phyloP scores from a whole-genome alignment of 352 stramenopile genomes.

The Phytophthora aleatoria region DNA sequence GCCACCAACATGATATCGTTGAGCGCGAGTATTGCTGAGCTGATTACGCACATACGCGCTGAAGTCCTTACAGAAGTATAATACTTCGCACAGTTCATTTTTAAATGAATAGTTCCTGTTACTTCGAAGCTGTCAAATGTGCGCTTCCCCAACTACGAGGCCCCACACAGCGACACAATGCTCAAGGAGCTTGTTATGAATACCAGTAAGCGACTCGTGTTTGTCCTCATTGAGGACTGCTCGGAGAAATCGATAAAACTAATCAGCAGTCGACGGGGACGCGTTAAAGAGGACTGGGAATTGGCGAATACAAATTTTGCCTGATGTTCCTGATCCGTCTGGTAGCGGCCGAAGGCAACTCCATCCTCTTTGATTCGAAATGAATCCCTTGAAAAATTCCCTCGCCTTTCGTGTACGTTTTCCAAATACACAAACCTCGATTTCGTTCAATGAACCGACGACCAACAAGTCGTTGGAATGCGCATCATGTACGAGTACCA shows the following conservation, averaged over 20 bases:
- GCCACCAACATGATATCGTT: no score
- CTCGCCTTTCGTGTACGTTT: slow-evolving; percentile 11
- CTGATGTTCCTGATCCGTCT: neutral
- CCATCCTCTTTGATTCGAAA: neutral
- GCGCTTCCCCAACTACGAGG: no score
- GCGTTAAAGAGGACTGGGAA: neutral
- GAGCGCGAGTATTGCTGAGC: no score
- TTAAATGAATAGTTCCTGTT: no score
- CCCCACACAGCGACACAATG: no score
- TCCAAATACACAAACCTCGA: slow-evolving; percentile 5
- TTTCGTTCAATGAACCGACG: slow-evolving; percentile 10
- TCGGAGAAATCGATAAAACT: neutral
- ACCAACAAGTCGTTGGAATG: slow-evolving; percentile 1
- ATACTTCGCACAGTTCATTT: no score
- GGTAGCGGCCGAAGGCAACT: neutral
- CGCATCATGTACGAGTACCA: no score
- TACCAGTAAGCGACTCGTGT: no score
- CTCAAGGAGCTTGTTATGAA: no score
- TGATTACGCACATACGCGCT: no score
- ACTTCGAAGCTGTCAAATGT: no score
- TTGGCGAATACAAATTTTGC: neutral
- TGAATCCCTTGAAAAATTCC: neutral
- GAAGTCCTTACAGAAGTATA: no score
- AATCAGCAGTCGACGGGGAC: neutral
- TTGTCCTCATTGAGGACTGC: neutral